Conservation (phyloP, 2,329 filamentous ascomycete genomes). For the Arthrobotrys pseudoclavata region DNA sequence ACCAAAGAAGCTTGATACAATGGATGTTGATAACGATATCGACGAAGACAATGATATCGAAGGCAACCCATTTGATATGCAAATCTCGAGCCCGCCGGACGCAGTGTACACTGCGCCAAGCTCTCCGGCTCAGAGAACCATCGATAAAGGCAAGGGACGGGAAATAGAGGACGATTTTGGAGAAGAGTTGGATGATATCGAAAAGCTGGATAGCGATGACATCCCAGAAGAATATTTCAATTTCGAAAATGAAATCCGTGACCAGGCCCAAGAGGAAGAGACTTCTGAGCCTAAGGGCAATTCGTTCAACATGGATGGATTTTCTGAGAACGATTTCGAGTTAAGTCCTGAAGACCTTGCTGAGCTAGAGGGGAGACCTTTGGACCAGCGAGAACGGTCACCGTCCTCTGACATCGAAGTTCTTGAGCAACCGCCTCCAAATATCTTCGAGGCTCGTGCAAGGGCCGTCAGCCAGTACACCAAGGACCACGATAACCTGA, state of each 20-base stretch:
- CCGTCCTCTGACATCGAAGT: conserved; percentile 49
- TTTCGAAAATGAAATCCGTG: conserved; percentile 33
- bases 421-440: conserved; percentile 51
- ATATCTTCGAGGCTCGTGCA: conserved; percentile 48
- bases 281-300: not conserved
- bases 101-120: conserved; percentile 17
- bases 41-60: conserved; percentile 7
- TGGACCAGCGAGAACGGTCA: conserved; percentile 15
- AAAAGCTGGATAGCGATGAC: conserved; percentile 29
- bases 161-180: conserved; percentile 16
- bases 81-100: conserved; percentile 52
- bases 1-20: not conserved
- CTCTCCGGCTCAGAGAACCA: conserved; percentile 18
- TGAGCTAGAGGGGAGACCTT: conserved; percentile 22
- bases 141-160: conserved; percentile 49
- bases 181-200: conserved; percentile 16
- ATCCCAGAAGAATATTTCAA: conserved; percentile 50
- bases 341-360: conserved; percentile 49
- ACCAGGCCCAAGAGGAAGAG: conserved; percentile 22
- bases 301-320: conserved; percentile 25
- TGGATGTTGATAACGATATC: conserved; percentile 1
- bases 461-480: conserved; percentile 45
- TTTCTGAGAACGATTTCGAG: conserved; percentile 40
- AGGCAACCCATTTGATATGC: conserved; percentile 36
- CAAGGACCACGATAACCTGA: conserved; percentile 16